phyloP scores from a whole-genome alignment of 352 stramenopile species.

The Phytophthora meadii region DNA sequence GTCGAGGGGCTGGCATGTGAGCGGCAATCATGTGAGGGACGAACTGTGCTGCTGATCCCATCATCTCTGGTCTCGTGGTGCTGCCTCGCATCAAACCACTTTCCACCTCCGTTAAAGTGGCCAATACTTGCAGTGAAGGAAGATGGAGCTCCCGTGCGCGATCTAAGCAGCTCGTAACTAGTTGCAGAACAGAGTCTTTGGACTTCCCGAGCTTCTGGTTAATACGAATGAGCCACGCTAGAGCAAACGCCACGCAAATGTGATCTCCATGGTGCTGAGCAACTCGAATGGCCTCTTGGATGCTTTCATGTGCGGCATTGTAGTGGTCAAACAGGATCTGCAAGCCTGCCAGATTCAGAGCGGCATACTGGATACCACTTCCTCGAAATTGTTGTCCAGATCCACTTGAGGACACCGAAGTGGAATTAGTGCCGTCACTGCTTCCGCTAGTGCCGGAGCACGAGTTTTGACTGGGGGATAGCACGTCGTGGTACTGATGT shows the following conservation, averaged over 20 bases:
- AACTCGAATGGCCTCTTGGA: conserved; percentile 93
- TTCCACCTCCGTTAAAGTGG: conserved; percentile 57
- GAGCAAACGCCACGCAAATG: conserved; percentile 92
- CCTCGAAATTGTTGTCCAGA: conserved; percentile 57
- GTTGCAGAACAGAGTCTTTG: conserved; percentile 52
- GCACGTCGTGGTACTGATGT: conserved; percentile 95
- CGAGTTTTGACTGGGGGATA: conserved; percentile 60
- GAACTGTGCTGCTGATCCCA: conserved; percentile 21
- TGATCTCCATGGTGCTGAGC: conserved; percentile 93
- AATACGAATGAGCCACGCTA: conserved; percentile 88
- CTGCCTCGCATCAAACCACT: conserved; percentile 49
- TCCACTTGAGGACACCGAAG: conserved; percentile 2
- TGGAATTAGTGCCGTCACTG: conserved; percentile 21
- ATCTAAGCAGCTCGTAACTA: conserved; percentile 66
- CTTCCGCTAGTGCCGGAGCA: conserved; percentile 1
- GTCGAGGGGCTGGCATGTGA: conserved; percentile 41
- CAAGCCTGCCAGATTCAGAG: conserved; percentile 89
- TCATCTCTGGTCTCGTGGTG: conserved; percentile 13
- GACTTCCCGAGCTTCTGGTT: conserved; percentile 66
- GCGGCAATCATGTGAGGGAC: conserved; percentile 44
- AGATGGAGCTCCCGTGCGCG: conserved; percentile 64
- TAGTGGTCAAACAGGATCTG: conserved; percentile 89
- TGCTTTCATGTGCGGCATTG: conserved; percentile 78
- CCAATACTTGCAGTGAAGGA: conserved; percentile 58
- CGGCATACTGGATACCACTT: conserved; percentile 89